Base-by-base conservation (phyloP, 768 basidiomycete species). In the Tulasnella sp. region DNA sequence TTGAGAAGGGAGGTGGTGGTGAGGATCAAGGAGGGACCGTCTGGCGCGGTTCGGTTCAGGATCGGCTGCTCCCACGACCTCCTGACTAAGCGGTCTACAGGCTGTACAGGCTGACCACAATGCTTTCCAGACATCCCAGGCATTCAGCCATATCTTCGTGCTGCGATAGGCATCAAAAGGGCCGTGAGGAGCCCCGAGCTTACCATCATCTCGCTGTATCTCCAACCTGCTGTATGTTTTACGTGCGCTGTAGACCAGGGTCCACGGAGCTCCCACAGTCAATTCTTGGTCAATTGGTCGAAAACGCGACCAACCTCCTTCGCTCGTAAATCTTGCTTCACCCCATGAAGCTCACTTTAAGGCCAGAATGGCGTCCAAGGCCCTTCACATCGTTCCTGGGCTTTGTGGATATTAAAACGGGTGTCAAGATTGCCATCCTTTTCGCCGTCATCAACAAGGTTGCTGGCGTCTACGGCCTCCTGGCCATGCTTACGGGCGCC, bases 391-490 rank as follows among this genome's bases (percentile, higher is more conserved):
- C 94, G 2, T 97, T 97, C 85, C 87, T 95, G 71, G 94, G 94
- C 76, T 84, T 95, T 74, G 89, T 97, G 81, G 97, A 99, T 87
- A 90, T 99, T 85, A 99, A 98, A 87, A 94, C 94, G 0, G 97
- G 87, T 85, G 96, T 95, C 80, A 93, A 90, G 72, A 89, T 99
- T 79, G 92, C 93, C 80, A 88, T 98, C 34, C 89, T 97, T 73
- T 98, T 99, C 83, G 94, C 94, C 18, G 94, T 98, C 76, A 88
- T 99, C 82, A 99, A 99, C 89, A 99, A 99, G 87, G 97, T 97
- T 74, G 97, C 98, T 27, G 97, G 98, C 75, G 90, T 98, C 12
- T 99, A 99, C 84, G 98, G 98, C 78, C 90, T 99, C 79, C 92
- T 99, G 80, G 97, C 96, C 7, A 90, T 96, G 79, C 86, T 96